A percentile compares a stretch with the other conserved stretches of the same genome.
Evolutionary conservation across 202 grass and related monocot species (phyloP).

Genomic region (Saccharum hybrid): DNA sequence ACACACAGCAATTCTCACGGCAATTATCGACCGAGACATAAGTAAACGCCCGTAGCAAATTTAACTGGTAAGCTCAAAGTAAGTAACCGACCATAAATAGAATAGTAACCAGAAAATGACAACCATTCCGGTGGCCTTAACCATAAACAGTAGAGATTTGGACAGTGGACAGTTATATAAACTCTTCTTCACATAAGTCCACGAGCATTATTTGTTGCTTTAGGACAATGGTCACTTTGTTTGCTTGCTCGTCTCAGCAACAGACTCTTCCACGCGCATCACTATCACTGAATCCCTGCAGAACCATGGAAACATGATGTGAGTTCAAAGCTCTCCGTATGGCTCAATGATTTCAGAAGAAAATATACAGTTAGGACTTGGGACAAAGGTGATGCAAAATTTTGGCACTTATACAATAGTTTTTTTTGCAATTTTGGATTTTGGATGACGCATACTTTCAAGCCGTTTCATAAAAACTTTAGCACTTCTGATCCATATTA

Average conservation of each 20-base stretch:
- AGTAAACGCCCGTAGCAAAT: background rate
- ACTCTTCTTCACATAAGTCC: slow-evolving; percentile 30
- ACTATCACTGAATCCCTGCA: slow-evolving; percentile 33
- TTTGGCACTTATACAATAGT: background rate
- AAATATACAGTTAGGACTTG: background rate
- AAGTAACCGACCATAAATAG: background rate
- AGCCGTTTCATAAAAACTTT: background rate
- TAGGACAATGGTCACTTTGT: slow-evolving; percentile 9
- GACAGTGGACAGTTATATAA: background rate
- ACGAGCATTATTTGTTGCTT: slow-evolving; percentile 47
- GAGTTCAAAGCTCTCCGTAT: background rate
- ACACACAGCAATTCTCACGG: background rate
- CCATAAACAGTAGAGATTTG: slow-evolving; percentile 19
- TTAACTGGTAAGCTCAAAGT: background rate
- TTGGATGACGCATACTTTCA: background rate
- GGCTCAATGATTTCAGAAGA: background rate
- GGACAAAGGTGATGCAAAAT: background rate
- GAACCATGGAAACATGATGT: background rate
- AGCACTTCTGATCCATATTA: background rate
- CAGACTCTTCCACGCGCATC: slow-evolving; percentile 33
- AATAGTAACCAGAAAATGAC: background rate
- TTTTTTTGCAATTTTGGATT: background rate
- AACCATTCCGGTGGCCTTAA: background rate
- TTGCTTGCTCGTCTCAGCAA: slow-evolving; percentile 52
- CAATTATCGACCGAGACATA: background rate